phyloP scores from a whole-genome alignment of 345 rosid species.

The Salix exigua region DNA sequence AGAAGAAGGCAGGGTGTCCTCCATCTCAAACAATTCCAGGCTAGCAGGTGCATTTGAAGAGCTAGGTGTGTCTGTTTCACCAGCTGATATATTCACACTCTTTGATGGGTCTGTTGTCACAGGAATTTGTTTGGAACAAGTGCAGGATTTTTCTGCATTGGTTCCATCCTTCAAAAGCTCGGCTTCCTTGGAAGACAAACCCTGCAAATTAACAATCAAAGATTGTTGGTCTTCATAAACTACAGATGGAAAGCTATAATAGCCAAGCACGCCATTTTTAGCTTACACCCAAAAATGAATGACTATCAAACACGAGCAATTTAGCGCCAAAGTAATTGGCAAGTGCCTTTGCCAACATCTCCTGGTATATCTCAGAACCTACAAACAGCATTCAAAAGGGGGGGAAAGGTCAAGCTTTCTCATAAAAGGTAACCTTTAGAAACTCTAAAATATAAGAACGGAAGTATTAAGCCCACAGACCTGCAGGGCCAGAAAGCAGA shows the following conservation, averaged over 20 bases:
- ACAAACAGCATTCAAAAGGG: constrained; percentile 18
- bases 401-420: constrained; percentile 3
- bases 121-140: constrained; percentile 43
- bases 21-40: constrained; percentile 60
- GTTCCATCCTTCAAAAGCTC: constrained; percentile 66
- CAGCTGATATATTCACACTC: constrained; percentile 36
- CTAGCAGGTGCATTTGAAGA: constrained; percentile 45
- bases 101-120: constrained; percentile 41
- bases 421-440: neutral
- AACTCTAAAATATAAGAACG: neutral
- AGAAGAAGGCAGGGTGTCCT: constrained; percentile 47
- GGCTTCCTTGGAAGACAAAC: constrained; percentile 74
- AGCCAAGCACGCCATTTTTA: constrained; percentile 10
- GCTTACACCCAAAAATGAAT: constrained; percentile 78
- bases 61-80: constrained; percentile 57
- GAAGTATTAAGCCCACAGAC: constrained; percentile 32
- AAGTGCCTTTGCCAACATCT: constrained; percentile 86
- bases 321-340: constrained; percentile 74
- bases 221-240: constrained; percentile 13
- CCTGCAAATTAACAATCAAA: constrained; percentile 40
- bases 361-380: constrained; percentile 95
- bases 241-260: constrained; percentile 1
- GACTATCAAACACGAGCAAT: constrained; percentile 79
- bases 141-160: constrained; percentile 51
- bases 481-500: constrained; percentile 93